These are phyloP conservation scores for Allomyces macrogynus DNA, from an alignment of 192 early-diverging fungal genomes.

Conservation along the genomic window DNA sequence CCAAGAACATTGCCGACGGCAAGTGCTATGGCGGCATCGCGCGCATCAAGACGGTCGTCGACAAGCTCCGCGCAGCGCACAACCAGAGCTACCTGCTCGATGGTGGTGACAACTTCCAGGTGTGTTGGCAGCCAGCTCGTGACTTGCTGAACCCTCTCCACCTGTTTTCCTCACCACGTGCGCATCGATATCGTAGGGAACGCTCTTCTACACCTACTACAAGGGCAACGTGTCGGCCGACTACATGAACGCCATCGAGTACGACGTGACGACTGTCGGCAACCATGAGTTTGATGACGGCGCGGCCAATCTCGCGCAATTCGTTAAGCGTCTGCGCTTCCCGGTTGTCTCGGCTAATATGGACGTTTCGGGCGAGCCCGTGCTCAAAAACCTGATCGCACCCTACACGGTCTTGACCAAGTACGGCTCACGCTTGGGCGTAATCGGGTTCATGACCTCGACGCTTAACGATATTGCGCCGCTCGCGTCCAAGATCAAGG, in stretches of 20 bases:
- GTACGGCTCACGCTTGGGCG: conserved; percentile 27
- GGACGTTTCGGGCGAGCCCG: conserved; percentile 23
- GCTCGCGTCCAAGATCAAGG: conserved; percentile 22
- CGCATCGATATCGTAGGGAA: conserved; percentile 19
- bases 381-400: conserved; percentile 24
- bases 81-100: conserved; percentile 39
- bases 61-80: conserved; percentile 24
- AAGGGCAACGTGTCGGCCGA: conserved; percentile 30
- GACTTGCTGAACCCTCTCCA: neutral
- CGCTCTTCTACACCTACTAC: conserved; percentile 46
- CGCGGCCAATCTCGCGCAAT: conserved; percentile 23
- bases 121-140: neutral
- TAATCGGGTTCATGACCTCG: conserved; percentile 46
- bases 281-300: conserved; percentile 66
- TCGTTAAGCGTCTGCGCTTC: no score
- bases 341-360: conserved; percentile 48
- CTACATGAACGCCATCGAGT: conserved; percentile 42
- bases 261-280: conserved; percentile 36
- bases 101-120: conserved; percentile 48
- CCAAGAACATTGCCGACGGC: conserved; percentile 12
- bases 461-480: conserved; percentile 33
- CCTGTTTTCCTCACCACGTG: neutral
- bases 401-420: conserved; percentile 47
- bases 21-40: conserved; percentile 42
- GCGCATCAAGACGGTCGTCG: conserved; percentile 35